phyloP scores from a whole-genome alignment of 2,329 filamentous ascomycete species.

The Magnaporthiopsis incrustans region DNA sequence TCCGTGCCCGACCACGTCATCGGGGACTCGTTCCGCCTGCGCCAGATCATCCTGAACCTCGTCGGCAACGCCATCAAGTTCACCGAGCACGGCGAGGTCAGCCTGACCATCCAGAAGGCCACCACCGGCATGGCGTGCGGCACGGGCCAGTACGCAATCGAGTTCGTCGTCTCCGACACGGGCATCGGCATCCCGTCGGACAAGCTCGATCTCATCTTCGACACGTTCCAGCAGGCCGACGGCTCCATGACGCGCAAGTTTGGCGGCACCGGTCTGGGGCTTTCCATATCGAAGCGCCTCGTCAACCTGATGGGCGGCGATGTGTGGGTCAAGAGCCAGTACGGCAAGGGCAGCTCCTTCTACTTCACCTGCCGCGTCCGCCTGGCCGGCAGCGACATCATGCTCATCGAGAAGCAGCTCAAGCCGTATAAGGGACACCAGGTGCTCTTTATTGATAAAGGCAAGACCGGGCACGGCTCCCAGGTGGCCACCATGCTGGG shows the following conservation, averaged over 20 bases:
- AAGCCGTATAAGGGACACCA: conserved; percentile 87
- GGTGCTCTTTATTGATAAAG: conserved; percentile 91
- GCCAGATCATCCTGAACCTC: conserved; percentile 94
- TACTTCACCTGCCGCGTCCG: conserved; percentile 93
- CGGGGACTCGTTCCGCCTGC: conserved; percentile 90
- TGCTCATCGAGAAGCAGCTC: conserved; percentile 72
- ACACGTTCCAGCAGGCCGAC: conserved; percentile 97
- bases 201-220: conserved; percentile 94
- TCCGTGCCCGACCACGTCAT: conserved; percentile 92
- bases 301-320: conserved; percentile 95
- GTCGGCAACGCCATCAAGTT: conserved; percentile 99
- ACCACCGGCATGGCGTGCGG: conserved; percentile 46
- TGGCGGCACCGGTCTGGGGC: conserved; percentile 83
- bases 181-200: conserved; percentile 94
- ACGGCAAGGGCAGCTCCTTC: conserved; percentile 86
- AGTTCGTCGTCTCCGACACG: conserved; percentile 92
- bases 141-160: conserved; percentile 78
- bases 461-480: conserved; percentile 67
- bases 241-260: conserved; percentile 95
- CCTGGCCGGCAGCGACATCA: conserved; percentile 70
- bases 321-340: conserved; percentile 91
- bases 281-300: conserved; percentile 91
- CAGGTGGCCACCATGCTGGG: conserved; percentile 72
- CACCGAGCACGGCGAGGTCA: conserved; percentile 93
- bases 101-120: conserved; percentile 75